Conservation (phyloP, 2,329 filamentous ascomycete species). For the Penicillium polonicum region DNA sequence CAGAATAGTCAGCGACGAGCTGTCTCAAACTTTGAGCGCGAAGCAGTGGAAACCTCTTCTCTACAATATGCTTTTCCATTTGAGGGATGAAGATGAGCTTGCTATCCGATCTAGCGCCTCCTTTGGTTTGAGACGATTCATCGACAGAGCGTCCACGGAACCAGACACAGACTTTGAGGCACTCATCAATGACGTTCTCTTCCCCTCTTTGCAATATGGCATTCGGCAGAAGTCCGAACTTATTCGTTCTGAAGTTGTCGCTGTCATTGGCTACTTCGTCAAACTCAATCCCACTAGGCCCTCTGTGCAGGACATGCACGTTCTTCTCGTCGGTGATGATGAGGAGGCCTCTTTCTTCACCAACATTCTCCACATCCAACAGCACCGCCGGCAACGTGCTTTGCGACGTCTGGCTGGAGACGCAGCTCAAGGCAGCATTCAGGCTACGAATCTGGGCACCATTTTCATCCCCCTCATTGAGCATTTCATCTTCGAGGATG, state of each 20-base stretch:
- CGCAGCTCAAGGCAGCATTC: conserved; percentile 63
- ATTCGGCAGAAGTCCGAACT: conserved; percentile 77
- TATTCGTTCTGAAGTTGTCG: conserved; percentile 77
- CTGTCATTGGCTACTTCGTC: conserved; percentile 76
- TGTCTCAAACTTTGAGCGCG: conserved; percentile 60
- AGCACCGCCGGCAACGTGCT: conserved; percentile 80
- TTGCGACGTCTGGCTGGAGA: conserved; percentile 72
- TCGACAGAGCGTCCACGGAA: conserved; percentile 58
- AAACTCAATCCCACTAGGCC: conserved; percentile 67
- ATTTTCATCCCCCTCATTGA: conserved; percentile 90
- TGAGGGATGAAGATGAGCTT: conserved; percentile 83
- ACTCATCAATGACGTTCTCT: conserved; percentile 63
- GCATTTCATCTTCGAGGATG: conserved; percentile 85
- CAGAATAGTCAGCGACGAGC: conserved; percentile 63
- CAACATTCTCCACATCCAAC: conserved; percentile 87
- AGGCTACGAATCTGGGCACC: conserved; percentile 75
- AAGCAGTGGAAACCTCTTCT: conserved; percentile 84
- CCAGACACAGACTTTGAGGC: conserved; percentile 51
- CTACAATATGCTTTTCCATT: conserved; percentile 85
- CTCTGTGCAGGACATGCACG: conserved; percentile 70
- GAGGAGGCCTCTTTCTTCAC: conserved; percentile 86
- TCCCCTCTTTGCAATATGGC: conserved; percentile 75
- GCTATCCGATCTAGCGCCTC: conserved; percentile 82
- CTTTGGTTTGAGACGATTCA: conserved; percentile 73
- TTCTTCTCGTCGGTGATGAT: conserved; percentile 68